These are phyloP conservation scores for Phaeosphaeriaceae sp. DNA, from an alignment of 2,329 filamentous ascomycete species.

Conservation along the genomic window DNA sequence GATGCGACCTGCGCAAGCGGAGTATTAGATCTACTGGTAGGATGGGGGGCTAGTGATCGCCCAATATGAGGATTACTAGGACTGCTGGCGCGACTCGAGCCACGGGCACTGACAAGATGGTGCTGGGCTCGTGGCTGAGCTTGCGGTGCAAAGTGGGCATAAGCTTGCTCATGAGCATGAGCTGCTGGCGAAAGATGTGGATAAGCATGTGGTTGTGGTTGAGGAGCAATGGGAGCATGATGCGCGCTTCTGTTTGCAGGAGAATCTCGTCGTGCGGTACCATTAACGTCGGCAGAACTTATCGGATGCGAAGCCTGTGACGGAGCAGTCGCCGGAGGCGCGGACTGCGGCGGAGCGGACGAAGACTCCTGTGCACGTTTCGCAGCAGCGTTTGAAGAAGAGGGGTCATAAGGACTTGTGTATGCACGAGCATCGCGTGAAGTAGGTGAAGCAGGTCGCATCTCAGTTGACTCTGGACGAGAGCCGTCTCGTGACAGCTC, in stretches of 20 bases:
- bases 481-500: conserved; percentile 19
- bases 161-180: conserved; percentile 14
- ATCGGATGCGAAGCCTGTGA: conserved; percentile 18
- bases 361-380: conserved; percentile 21
- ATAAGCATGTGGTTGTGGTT: conserved; percentile 20
- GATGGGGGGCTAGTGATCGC: conserved; percentile 34
- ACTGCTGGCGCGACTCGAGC: conserved; percentile 33
- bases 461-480: conserved; percentile 19
- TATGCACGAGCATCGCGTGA: conserved; percentile 30
- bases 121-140: conserved; percentile 24
- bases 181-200: conserved; percentile 15
- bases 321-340: conserved; percentile 2
- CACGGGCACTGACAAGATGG: conserved; percentile 22
- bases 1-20: conserved; percentile 31
- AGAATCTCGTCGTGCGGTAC: conserved; percentile 24
- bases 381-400: conserved; percentile 20
- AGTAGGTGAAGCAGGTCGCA: conserved; percentile 18
- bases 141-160: conserved; percentile 19
- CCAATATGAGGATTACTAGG: conserved; percentile 24
- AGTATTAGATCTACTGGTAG: conserved; percentile 37
- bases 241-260: conserved; percentile 24
- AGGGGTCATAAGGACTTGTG: conserved; percentile 39
- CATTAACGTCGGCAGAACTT: conserved; percentile 20
- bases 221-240: conserved; percentile 27
- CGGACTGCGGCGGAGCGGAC: conserved; percentile 17